These are phyloP conservation scores for Emergomyces orientalis DNA, from an alignment of 2,329 filamentous ascomycete genomes.

Conservation along the genomic window DNA sequence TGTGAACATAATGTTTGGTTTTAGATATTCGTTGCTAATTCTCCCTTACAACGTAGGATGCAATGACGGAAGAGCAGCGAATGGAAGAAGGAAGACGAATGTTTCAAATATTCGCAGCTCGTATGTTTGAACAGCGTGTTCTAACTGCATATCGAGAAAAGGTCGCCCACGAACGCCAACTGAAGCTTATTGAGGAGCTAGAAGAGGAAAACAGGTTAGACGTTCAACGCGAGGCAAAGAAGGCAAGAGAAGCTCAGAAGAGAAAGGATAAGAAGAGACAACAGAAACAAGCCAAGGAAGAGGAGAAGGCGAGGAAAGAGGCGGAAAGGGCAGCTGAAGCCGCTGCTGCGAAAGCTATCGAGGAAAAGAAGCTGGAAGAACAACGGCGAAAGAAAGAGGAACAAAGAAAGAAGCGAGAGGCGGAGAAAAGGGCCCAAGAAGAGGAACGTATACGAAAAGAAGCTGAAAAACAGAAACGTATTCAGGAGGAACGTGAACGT, in stretches of 20 bases:
- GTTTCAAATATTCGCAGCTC: slow-evolving; percentile 98
- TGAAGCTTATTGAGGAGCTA: slow-evolving; percentile 82
- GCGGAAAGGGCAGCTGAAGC: slow-evolving; percentile 86
- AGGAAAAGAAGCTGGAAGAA: slow-evolving; percentile 72
- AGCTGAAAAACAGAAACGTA: slow-evolving; percentile 66
- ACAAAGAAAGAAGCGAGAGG: slow-evolving; percentile 82
- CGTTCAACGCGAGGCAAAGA: slow-evolving; percentile 78
- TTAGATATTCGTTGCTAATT: slow-evolving; percentile 30
- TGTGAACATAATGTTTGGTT: slow-evolving; percentile 13
- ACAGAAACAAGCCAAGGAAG: slow-evolving; percentile 81
- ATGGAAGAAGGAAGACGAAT: slow-evolving; percentile 98
- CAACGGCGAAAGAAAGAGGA: slow-evolving; percentile 76
- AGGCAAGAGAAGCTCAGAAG: slow-evolving; percentile 86
- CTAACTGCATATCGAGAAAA: slow-evolving; percentile 97
- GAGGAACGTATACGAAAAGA: slow-evolving; percentile 80
- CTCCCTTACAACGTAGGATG: slow-evolving; percentile 53
- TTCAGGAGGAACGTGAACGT: slow-evolving; percentile 75
- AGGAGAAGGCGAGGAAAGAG: slow-evolving; percentile 79
- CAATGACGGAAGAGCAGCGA: slow-evolving; percentile 94
- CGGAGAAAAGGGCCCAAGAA: slow-evolving; percentile 80
- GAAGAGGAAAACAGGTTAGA: slow-evolving; percentile 72
- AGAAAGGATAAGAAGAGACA: slow-evolving; percentile 87
- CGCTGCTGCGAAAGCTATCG: slow-evolving; percentile 61
- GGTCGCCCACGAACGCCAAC: slow-evolving; percentile 83
- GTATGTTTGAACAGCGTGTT: slow-evolving; percentile 98